Conservation (phyloP, 1,284 basidiomycete species). For the Pyrrhoderma lamaoense region DNA sequence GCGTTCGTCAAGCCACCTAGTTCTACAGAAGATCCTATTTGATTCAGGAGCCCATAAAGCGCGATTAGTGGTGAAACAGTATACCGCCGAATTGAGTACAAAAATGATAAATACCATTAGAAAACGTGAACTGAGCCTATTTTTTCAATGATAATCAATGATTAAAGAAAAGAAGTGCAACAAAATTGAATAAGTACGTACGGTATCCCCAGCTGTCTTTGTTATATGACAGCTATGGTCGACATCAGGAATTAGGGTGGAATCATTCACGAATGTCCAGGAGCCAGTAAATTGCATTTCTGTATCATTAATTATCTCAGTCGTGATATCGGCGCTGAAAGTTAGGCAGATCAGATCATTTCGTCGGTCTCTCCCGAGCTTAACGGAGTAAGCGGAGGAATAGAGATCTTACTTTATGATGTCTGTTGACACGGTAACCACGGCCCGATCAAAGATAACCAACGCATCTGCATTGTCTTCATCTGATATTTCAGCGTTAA, state of each 20-base stretch:
- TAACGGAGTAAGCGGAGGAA: constrained; percentile 6
- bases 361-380: constrained; percentile 1
- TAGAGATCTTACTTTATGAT: constrained; percentile 11
- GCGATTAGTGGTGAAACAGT: too few relatives aligned
- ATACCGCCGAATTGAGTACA: neutral
- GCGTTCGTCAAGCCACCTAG: constrained; percentile 50
- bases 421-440: constrained; percentile 18
- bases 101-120: constrained; percentile 14
- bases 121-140: constrained; percentile 13
- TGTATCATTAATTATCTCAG: constrained; percentile 33
- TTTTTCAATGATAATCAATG: too few relatives aligned
- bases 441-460: constrained; percentile 24
- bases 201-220: constrained; percentile 4
- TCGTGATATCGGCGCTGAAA: constrained; percentile 32
- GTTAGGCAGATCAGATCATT: neutral
- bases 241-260: constrained; percentile 20
- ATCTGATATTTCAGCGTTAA: constrained; percentile 25
- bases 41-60: too few relatives aligned
- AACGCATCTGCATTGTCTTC: constrained; percentile 17
- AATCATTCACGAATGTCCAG: constrained; percentile 37
- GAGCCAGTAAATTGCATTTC: constrained; percentile 40
- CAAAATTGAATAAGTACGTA: too few relatives aligned
- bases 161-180: too few relatives aligned
- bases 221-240: constrained; percentile 14
- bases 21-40: constrained; percentile 38